These are phyloP conservation scores for Fusarium duplospermum DNA, from an alignment of 2,329 filamentous ascomycete species.

Conservation along the genomic window DNA sequence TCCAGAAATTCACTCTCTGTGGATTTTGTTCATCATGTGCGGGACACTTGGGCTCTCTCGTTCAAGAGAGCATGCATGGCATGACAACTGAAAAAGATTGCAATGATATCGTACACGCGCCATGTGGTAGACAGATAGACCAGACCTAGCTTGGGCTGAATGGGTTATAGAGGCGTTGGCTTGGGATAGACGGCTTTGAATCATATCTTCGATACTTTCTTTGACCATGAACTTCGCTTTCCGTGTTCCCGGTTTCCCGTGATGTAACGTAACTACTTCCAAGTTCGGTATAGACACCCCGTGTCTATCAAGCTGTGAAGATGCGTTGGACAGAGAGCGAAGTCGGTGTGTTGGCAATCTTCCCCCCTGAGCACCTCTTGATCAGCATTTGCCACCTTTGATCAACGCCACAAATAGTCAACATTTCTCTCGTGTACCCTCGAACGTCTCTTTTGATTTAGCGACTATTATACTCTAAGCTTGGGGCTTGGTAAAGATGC, in stretches of 20 bases:
- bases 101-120: slow-evolving; percentile 24
- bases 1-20: slow-evolving; percentile 8
- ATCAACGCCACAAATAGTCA: not conserved
- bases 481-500: not conserved
- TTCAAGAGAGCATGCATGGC: slow-evolving; percentile 12
- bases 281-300: too few relatives aligned
- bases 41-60: slow-evolving; percentile 20
- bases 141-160: slow-evolving; percentile 23
- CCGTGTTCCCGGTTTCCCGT: not conserved
- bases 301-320: not conserved
- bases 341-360: not conserved
- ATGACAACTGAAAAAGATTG: not conserved
- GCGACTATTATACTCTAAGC: not conserved
- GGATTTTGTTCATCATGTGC: slow-evolving; percentile 20
- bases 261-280: not conserved
- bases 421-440: not conserved
- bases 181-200: slow-evolving; percentile 43
- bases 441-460: not conserved
- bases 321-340: not conserved
- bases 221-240: slow-evolving; percentile 9
- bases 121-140: slow-evolving; percentile 36
- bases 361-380: not conserved
- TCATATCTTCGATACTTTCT: slow-evolving; percentile 32
- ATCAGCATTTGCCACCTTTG: not conserved
- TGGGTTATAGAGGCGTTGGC: slow-evolving; percentile 42